Percentiles rank a stretch among this genome's conserved stretches.
Evolutionary conservation across 208 protist genomes (phyloP).

Genomic region (Wallacemonas rigidus): DNA sequence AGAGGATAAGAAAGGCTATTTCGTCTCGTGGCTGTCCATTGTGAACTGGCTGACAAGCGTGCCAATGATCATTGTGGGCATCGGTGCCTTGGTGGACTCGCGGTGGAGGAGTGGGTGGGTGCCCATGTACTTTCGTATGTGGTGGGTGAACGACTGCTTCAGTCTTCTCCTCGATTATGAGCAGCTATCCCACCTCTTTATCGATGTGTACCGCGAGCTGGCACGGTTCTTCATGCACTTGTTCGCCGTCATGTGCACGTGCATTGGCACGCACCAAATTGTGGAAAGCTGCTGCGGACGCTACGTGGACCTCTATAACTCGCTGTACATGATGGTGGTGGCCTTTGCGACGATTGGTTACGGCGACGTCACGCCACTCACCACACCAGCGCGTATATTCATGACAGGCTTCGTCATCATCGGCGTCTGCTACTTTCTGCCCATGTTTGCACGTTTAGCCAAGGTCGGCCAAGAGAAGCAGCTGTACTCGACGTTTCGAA

Average conservation of each 20-base stretch:
- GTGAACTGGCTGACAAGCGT: conserved; percentile 75
- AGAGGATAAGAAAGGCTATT: conserved; percentile 64
- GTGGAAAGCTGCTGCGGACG: conserved; percentile 55
- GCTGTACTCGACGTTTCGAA: conserved; percentile 61
- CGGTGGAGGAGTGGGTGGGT: conserved; percentile 67
- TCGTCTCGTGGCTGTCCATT: conserved; percentile 62
- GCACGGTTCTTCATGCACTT: conserved; percentile 59
- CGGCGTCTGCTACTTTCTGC: conserved; percentile 78
- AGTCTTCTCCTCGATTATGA: conserved; percentile 71
- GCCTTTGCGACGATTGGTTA: conserved; percentile 80
- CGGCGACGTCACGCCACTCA: conserved; percentile 55
- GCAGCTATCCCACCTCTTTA: conserved; percentile 48
- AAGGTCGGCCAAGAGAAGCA: conserved; percentile 37
- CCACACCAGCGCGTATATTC: conserved; percentile 65
- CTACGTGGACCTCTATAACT: conserved; percentile 72
- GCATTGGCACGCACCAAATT: conserved; percentile 75
- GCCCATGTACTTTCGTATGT: conserved; percentile 84
- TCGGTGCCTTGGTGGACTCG: conserved; percentile 47
- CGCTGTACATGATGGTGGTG: conserved; percentile 72
- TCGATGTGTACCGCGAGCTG: conserved; percentile 67
- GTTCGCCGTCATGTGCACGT: conserved; percentile 71
- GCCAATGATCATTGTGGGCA: conserved; percentile 78
- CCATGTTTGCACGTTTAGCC: conserved; percentile 59
- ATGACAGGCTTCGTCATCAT: conserved; percentile 73
- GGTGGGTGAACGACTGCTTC: conserved; percentile 74